Evolutionary conservation across 169 alveolate genomes (phyloP).

Genomic region (Cryptosporidium viatorum): DNA sequence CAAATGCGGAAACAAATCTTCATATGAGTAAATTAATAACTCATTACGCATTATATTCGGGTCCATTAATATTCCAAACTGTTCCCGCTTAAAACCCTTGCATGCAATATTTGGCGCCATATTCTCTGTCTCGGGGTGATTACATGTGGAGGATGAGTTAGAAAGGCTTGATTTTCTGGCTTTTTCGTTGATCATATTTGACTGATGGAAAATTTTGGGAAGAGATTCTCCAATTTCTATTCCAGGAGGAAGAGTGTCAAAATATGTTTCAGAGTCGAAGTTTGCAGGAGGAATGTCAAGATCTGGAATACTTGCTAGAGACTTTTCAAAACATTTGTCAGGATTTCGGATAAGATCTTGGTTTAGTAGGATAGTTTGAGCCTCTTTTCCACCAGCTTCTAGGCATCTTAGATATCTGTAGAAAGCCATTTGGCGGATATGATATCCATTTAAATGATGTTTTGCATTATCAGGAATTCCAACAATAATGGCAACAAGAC

Average conservation of each 20-base stretch:
- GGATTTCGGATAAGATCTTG: conserved; percentile 71
- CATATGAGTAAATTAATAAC: conserved; percentile 34
- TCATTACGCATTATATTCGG: conserved; percentile 37
- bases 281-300: conserved; percentile 40
- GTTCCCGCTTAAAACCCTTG: conserved; percentile 34
- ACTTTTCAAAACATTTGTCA: conserved; percentile 67
- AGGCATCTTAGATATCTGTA: conserved; percentile 65
- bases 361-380: conserved; percentile 44
- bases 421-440: conserved; percentile 67
- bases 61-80: conserved; percentile 9
- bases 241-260: conserved; percentile 72
- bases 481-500: conserved; percentile 48
- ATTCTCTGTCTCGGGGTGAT: neutral
- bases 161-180: neutral
- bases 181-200: conserved; percentile 13
- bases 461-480: conserved; percentile 73
- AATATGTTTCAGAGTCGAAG: conserved; percentile 28
- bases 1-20: conserved; percentile 48
- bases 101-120: neutral
- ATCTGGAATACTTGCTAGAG: conserved; percentile 62
- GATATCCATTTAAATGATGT: conserved; percentile 69
- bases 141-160: neutral
- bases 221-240: conserved; percentile 64
- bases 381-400: conserved; percentile 74
- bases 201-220: conserved; percentile 36